Conservation (phyloP, 2,329 filamentous ascomycete genomes). For the Onygenales sp. region DNA sequence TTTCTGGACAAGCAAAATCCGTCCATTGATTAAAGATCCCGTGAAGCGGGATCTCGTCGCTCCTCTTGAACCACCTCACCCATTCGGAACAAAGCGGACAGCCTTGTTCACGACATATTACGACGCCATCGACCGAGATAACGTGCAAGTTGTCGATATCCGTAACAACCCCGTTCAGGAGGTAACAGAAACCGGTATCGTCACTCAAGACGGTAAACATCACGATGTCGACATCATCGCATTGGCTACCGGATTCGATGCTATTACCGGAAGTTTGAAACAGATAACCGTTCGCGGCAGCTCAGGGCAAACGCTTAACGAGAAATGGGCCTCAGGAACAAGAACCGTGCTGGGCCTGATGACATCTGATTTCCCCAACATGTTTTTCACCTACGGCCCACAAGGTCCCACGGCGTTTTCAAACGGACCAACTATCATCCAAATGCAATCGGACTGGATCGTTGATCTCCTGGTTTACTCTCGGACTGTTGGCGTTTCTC, state of each 20-base stretch:
- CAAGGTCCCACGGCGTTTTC: conserved; percentile 41
- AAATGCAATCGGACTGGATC: neutral
- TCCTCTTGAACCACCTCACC: conserved; percentile 43
- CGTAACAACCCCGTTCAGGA: conserved; percentile 26
- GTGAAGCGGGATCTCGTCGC: conserved; percentile 42
- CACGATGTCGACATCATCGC: conserved; percentile 29
- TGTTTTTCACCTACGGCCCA: conserved; percentile 41
- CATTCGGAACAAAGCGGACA: conserved; percentile 45
- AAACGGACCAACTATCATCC: neutral
- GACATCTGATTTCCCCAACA: conserved; percentile 31
- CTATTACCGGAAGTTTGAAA: conserved; percentile 25
- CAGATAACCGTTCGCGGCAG: conserved; percentile 23
- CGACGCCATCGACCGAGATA: conserved; percentile 38
- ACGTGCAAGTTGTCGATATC: conserved; percentile 39
- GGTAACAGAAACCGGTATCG: conserved; percentile 33
- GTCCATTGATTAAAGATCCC: neutral
- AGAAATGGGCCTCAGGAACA: conserved; percentile 20
- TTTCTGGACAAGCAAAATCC: neutral
- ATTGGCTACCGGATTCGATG: conserved; percentile 32
- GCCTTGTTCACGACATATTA: conserved; percentile 42
- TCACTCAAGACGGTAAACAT: conserved; percentile 26
- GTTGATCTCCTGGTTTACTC: neutral
- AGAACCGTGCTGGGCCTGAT: conserved; percentile 30
- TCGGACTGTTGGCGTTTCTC: neutral
- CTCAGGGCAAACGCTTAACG: conserved; percentile 14